Conservation (phyloP, 2,329 filamentous ascomycete species). For the Monascus ruber region DNA sequence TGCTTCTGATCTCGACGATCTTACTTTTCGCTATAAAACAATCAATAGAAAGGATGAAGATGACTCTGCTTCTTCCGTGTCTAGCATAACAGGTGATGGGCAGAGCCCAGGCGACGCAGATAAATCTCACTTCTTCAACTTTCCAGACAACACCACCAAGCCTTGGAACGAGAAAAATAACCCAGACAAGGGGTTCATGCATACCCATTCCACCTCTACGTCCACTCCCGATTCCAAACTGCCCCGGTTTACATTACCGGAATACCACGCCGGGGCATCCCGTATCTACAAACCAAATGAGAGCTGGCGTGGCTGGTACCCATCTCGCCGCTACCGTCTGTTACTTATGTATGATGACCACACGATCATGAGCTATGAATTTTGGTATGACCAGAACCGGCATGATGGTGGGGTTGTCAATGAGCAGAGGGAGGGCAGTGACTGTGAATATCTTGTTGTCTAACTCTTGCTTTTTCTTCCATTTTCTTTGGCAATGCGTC, state of each 20-base stretch:
- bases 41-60: slow-evolving; percentile 2
- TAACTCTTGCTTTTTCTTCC: background rate
- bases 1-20: slow-evolving; percentile 6
- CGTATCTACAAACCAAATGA: slow-evolving; percentile 22
- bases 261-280: slow-evolving; percentile 24
- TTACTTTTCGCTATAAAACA: slow-evolving; percentile 12
- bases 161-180: background rate
- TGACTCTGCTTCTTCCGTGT: background rate
- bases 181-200: background rate
- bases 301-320: slow-evolving; percentile 28
- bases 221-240: background rate
- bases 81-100: background rate
- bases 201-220: background rate
- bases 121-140: background rate
- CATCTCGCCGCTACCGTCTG: slow-evolving; percentile 38
- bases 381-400: slow-evolving; percentile 34
- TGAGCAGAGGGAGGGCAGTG: slow-evolving; percentile 4
- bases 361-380: slow-evolving; percentile 49
- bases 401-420: slow-evolving; percentile 2
- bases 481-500: too few relatives aligned
- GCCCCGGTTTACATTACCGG: slow-evolving; percentile 17
- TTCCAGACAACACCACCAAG: background rate
- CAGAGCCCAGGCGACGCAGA: background rate
- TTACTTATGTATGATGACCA: slow-evolving; percentile 47
- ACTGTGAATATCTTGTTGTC: slow-evolving; percentile 7